Evolutionary conservation across 2,329 filamentous ascomycete species (phyloP), one percentile per base, ranked within the genome.

Genomic region (Colletotrichum aenigma): DNA sequence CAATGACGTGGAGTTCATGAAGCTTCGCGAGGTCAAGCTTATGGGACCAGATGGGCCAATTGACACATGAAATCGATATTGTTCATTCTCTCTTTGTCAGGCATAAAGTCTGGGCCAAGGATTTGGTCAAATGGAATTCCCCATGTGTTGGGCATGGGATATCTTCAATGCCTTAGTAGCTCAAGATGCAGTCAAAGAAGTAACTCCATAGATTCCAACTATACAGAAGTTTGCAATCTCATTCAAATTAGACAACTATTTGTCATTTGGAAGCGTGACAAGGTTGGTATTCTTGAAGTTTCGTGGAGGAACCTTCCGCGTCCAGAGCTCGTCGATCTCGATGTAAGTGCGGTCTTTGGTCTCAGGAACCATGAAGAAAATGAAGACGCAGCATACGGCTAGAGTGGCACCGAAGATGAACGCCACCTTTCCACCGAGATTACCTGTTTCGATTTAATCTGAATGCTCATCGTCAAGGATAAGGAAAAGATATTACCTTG

Each of bases 311-410:
- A 58, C 55, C 9, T 69, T 28, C 15, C 75, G 61, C 4, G 34
- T 69, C 77, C 77, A 78, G n/a, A 81, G 74, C 43, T 76, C 74
- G 30, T 79, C 78, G 43, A 79, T 73, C 62, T 81, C 70, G 32
- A 79, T 77, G 61, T 78, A 80, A 3, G 79, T 81, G 21, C 80
- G 67, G 18, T 62, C 60, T 62, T 78, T 79, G 15, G 78, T 79
- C 64, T 79, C 78, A 4, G 78, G 77, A 58, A 78, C 62, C 48
- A 75, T 68, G 66, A 77, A 77, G 43, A 71, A 81, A 30, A 80
- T 77, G 65, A 80, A 80, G 15, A 74, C 68, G n/a, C 70, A 55
- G 8, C 66, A 66, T 2, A 77, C 24, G 12, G 69, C 74, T 24
- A 79, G 61, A 5, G 74, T 48, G 18, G 74, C 34, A 21, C 80